Evolutionary conservation across 805 yeast genomes (phyloP).

Genomic region (Yamadazyma nakazawae): DNA sequence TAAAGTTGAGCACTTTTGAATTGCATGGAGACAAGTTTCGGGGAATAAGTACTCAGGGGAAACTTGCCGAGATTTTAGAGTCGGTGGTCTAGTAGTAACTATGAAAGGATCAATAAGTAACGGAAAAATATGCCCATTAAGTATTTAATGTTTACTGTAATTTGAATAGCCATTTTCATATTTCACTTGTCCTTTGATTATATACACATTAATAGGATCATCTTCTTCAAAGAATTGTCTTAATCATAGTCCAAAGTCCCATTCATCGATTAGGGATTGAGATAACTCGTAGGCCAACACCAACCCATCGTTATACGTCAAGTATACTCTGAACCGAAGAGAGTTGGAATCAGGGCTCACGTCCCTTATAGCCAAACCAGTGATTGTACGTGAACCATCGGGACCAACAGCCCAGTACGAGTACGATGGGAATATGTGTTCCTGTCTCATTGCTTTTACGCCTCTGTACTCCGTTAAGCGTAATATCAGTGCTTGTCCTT

Average conservation of each 20-base stretch:
- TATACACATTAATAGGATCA: no score
- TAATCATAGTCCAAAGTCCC: neutral
- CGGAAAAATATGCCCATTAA: no score
- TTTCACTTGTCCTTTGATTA: no score
- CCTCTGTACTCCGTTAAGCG: constrained; percentile 36
- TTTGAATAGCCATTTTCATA: no score
- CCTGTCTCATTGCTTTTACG: constrained; percentile 41
- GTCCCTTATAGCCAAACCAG: constrained; percentile 27
- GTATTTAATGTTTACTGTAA: no score
- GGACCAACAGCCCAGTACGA: constrained; percentile 23
- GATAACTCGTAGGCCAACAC: constrained; percentile 20
- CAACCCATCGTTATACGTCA: constrained; percentile 34
- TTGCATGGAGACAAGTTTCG: neutral
- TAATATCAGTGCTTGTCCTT: constrained; percentile 35
- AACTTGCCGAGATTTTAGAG: neutral
- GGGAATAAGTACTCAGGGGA: neutral
- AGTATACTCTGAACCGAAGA: constrained; percentile 29
- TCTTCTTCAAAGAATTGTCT: no score
- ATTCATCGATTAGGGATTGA: neutral
- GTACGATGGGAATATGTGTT: constrained; percentile 39
- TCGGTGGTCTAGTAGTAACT: no score
- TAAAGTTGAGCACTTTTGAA: neutral
- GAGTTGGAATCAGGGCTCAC: constrained; percentile 13
- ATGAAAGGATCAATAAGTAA: no score
- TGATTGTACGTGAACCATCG: constrained; percentile 29